Evolutionary conservation across 2,329 filamentous ascomycete genomes (phyloP).

Genomic region (Aspergillus bombycis): DNA sequence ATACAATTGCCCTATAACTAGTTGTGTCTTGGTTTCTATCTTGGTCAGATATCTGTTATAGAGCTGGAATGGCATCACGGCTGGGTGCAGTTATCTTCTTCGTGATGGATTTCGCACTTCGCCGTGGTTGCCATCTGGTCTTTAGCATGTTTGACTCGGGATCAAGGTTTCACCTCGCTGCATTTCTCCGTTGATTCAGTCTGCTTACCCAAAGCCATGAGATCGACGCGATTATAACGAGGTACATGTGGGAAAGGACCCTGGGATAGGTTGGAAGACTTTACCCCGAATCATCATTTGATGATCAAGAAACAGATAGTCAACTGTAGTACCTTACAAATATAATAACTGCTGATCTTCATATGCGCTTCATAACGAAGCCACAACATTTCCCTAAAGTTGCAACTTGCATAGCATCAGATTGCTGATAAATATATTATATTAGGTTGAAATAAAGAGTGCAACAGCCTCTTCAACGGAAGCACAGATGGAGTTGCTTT

Average conservation of each 20-base stretch:
- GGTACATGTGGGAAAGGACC: slow-evolving; percentile 34
- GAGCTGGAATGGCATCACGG: slow-evolving; percentile 7
- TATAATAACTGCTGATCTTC: background rate
- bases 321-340: slow-evolving; percentile 2
- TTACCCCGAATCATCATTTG: background rate
- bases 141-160: slow-evolving; percentile 4
- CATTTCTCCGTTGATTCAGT: slow-evolving; percentile 28
- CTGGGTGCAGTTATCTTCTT: slow-evolving; percentile 38
- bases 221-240: slow-evolving; percentile 38
- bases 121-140: background rate
- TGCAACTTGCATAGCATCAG: background rate
- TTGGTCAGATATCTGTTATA: background rate
- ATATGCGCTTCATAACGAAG: background rate
- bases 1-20: slow-evolving; percentile 63
- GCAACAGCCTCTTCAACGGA: slow-evolving; percentile 36
- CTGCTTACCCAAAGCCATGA: slow-evolving; percentile 27
- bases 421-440: slow-evolving; percentile 18
- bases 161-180: slow-evolving; percentile 22
- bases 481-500: slow-evolving; percentile 36
- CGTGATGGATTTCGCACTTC: slow-evolving; percentile 40
- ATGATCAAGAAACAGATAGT: slow-evolving; percentile 1
- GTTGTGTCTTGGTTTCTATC: slow-evolving; percentile 13
- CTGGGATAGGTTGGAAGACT: background rate
- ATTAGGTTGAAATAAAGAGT: slow-evolving; percentile 29
- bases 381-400: background rate